Conservation (phyloP, 2,329 filamentous ascomycete genomes). For the Colletotrichum lentis region DNA sequence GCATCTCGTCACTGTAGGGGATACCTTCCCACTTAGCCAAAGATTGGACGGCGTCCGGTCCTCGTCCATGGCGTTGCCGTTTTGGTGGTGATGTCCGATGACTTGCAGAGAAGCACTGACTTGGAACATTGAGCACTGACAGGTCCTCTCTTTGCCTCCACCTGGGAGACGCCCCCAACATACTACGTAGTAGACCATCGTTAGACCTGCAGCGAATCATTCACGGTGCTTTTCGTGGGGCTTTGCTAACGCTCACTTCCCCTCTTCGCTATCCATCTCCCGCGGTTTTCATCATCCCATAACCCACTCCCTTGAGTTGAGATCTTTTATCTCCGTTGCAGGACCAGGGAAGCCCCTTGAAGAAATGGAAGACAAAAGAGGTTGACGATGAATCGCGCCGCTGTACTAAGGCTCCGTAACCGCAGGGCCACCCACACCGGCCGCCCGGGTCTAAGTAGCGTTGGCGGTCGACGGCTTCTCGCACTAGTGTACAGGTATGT, state of each 20-base stretch:
- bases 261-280: conserved; percentile 5
- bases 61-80: conserved; percentile 7
- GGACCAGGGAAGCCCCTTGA: conserved; percentile 7
- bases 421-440: background rate
- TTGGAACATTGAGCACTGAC: background rate
- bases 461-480: background rate
- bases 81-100: conserved; percentile 4
- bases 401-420: background rate
- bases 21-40: conserved; percentile 6
- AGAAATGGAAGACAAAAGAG: background rate
- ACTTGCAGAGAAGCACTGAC: background rate
- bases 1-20: background rate
- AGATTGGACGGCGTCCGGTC: conserved; percentile 12
- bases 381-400: conserved; percentile 3
- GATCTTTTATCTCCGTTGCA: conserved; percentile 1
- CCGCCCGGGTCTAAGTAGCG: background rate
- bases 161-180: background rate
- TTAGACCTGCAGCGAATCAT: background rate
- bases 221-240: background rate
- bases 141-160: background rate
- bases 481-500: too few species aligned
- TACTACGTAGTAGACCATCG: too few species aligned
- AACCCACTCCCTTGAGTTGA: conserved; percentile 3
- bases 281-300: background rate
- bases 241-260: background rate